Percentiles rank a stretch among this genome's conserved stretches.
phyloP scores from a whole-genome alignment of 441 rosid species.

The Rhodomyrtus psidioides region DNA sequence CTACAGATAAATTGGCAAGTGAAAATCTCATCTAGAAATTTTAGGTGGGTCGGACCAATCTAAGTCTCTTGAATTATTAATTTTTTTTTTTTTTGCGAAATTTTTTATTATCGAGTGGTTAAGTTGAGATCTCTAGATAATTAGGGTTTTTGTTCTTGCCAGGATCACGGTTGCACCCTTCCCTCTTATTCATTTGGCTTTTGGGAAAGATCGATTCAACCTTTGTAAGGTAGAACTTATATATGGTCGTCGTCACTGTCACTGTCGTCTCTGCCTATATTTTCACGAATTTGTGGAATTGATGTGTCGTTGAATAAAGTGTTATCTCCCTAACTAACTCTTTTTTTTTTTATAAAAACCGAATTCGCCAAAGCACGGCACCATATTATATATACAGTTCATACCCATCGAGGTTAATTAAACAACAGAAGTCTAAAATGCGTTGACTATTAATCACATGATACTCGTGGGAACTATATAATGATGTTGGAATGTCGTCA shows the following conservation, averaged over 20 bases:
- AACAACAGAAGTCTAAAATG: background rate
- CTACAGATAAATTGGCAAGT: background rate
- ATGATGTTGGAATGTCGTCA: background rate
- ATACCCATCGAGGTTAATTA: background rate
- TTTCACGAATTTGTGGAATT: background rate
- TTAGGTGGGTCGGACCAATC: background rate
- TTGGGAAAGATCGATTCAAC: background rate
- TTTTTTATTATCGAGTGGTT: background rate
- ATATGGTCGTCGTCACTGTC: background rate
- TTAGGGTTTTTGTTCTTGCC: background rate
- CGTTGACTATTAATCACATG: background rate
- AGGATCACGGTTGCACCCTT: background rate
- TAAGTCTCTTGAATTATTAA: no score
- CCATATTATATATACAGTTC: background rate
- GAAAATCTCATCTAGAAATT: background rate
- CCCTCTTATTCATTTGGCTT: background rate
- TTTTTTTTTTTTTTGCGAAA: no score
- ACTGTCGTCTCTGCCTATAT: background rate
- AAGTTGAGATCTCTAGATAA: background rate
- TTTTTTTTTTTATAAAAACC: background rate
- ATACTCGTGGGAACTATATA: background rate
- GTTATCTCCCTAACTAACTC: background rate
- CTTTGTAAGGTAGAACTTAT: background rate
- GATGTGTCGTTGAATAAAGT: background rate
- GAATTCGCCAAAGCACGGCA: background rate